phyloP scores from a whole-genome alignment of 2,329 filamentous ascomycete species.

The Pseudogymnoascus sp. region DNA sequence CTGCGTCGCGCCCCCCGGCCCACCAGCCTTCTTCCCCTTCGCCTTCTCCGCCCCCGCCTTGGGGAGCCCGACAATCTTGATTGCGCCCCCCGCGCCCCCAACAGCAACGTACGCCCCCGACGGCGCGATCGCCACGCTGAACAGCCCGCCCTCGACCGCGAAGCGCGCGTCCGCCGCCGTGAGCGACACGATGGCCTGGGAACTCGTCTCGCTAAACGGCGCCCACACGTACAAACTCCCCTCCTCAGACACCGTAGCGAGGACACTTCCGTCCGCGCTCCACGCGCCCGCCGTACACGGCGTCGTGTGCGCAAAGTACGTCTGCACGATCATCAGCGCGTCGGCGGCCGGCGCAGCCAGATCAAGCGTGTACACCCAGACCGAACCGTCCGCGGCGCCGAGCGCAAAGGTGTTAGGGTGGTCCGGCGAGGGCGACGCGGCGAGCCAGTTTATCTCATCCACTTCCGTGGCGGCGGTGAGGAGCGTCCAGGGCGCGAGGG shows the following conservation, averaged over 20 bases:
- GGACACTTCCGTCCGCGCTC: slow-evolving; percentile 76
- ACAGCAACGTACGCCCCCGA: slow-evolving; percentile 72
- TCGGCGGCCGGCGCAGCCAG: slow-evolving; percentile 43
- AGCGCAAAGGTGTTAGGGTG: slow-evolving; percentile 78
- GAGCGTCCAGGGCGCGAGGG: slow-evolving; percentile 51
- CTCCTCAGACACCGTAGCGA: slow-evolving; percentile 86
- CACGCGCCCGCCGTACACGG: slow-evolving; percentile 84
- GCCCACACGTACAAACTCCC: slow-evolving; percentile 87
- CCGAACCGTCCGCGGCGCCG: slow-evolving; percentile 81
- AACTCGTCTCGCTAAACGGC: slow-evolving; percentile 56
- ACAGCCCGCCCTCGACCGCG: slow-evolving; percentile 82
- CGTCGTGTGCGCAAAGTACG: slow-evolving; percentile 83
- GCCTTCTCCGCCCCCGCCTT: slow-evolving; percentile 34
- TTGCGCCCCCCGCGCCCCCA: slow-evolving; percentile 77
- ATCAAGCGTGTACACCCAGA: slow-evolving; percentile 93
- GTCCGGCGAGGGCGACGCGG: slow-evolving; percentile 59
- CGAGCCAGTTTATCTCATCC: slow-evolving; percentile 89
- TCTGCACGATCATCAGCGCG: slow-evolving; percentile 74
- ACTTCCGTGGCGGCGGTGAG: slow-evolving; percentile 79
- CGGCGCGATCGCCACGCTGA: slow-evolving; percentile 77
- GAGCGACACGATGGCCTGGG: slow-evolving; percentile 63
- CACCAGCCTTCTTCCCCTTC: slow-evolving; percentile 22
- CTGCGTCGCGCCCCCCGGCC: slow-evolving; percentile 38
- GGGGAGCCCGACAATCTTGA: slow-evolving; percentile 79
- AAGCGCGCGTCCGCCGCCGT: slow-evolving; percentile 83